Base-by-base conservation (phyloP, 2,329 filamentous ascomycete species). In the Plectosphaerella plurivora region DNA sequence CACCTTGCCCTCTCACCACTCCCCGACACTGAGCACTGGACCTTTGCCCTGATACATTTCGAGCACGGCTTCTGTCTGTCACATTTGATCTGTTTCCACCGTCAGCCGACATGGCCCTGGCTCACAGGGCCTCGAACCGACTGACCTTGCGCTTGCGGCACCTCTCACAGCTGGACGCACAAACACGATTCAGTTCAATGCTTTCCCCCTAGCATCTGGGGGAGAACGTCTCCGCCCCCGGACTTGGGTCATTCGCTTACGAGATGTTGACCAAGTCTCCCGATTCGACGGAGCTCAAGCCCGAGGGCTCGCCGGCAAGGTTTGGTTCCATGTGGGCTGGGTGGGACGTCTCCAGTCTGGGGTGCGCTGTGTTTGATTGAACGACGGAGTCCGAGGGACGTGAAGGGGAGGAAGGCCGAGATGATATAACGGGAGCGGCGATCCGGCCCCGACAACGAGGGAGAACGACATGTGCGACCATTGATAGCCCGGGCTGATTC, bases 51-150 rank as follows among this genome's bases (percentile, higher is more conserved):
- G 58, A 65, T 60, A 57, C 78, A 82, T 54, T 73, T 74, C 33
- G 71, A 72, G 58, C 78, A 82, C 12, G 78, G 78, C 14, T 70
- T 64, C 45, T 71, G 71, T 4, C 77, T 73, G 59, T 80, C 74
- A 60, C 78, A 82, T 66, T 78, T 81, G 37, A 81, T 74, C 69
- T 80, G 47, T 9, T 2, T 16, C 25, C 20, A 15, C 22, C 8
- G 24, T 35, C 71, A 57, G 69, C 68, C 22, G 36, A 37, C 20
- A 22, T 25, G 44, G 35, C 46, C 1, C 7, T 41, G 25, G n/a
- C 16, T 24, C 4, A 47, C 14, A 47, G 36, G 42, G 5, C 5
- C 22, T 8, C 4, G 45, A 37, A 16, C 47, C 15, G 22, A 16
- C 60, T 46, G 45, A 74, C 73, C 66, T 74, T 75, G 52, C 72